These are phyloP conservation scores for Penicillium roqueforti DNA, from an alignment of 495 filamentous ascomycete genomes.

Conservation along the genomic window DNA sequence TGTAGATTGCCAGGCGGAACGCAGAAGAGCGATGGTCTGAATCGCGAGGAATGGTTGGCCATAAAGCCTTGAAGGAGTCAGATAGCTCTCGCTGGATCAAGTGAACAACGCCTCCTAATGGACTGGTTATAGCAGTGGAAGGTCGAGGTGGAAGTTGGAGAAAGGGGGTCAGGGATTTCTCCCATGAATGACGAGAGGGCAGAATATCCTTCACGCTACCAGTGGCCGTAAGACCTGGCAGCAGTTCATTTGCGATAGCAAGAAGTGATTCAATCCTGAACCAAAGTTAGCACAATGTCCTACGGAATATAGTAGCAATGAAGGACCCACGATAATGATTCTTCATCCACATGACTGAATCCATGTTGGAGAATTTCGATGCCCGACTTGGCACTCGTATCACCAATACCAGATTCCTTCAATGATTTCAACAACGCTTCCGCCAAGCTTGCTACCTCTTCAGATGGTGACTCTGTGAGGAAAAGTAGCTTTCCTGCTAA, in stretches of 20 bases:
- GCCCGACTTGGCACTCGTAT: constrained; percentile 36
- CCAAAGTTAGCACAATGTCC: constrained; percentile 13
- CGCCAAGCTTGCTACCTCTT: constrained; percentile 50
- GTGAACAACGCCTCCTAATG: constrained; percentile 65
- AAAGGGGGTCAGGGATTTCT: constrained; percentile 53
- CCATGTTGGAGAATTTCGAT: constrained; percentile 50
- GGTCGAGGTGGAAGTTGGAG: constrained; percentile 53
- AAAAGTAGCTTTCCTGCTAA: constrained; percentile 54
- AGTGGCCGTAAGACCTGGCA: constrained; percentile 33
- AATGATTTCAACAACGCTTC: constrained; percentile 39
- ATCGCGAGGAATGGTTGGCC: constrained; percentile 51
- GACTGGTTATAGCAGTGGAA: constrained; percentile 67
- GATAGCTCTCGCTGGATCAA: constrained; percentile 47
- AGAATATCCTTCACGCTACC: constrained; percentile 41
- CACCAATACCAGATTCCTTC: constrained; percentile 35
- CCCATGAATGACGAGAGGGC: constrained; percentile 48
- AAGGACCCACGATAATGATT: constrained; percentile 50
- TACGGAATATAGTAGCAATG: too few relatives aligned
- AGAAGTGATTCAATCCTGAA: constrained; percentile 51
- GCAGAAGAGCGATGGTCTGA: constrained; percentile 63
- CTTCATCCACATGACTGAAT: constrained; percentile 45
- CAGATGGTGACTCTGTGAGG: constrained; percentile 52
- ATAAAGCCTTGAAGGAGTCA: constrained; percentile 20
- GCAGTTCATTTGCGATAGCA: constrained; percentile 48
- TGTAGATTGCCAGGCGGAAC: constrained; percentile 69